Percentiles rank a stretch among this genome's conserved stretches.
These are phyloP conservation scores for Phytophthora podocarpi DNA, from an alignment of 352 stramenopile genomes.

Conservation along the genomic window DNA sequence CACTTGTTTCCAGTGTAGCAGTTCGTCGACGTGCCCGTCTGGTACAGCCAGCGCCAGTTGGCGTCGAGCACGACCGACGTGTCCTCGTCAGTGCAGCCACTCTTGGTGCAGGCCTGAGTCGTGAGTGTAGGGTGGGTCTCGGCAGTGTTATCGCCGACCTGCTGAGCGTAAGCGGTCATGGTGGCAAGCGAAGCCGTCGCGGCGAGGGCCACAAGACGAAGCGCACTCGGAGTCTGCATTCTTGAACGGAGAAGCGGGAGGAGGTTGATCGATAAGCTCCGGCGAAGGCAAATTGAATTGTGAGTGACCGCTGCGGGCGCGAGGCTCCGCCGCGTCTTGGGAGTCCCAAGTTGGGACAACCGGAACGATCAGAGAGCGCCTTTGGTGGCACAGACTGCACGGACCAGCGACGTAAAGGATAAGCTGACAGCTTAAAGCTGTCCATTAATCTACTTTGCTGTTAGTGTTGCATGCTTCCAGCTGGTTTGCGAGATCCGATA, in stretches of 20 bases:
- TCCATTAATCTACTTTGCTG: constrained; percentile 19
- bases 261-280: constrained; percentile 7
- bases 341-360: too few relatives aligned
- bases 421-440: too few relatives aligned
- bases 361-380: constrained; percentile 21
- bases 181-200: constrained; percentile 4
- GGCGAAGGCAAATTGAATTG: constrained; percentile 36
- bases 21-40: constrained; percentile 49
- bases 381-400: constrained; percentile 23
- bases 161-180: constrained; percentile 32
- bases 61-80: constrained; percentile 66
- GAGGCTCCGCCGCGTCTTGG: constrained; percentile 11
- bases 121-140: constrained; percentile 54
- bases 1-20: constrained; percentile 61
- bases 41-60: constrained; percentile 68
- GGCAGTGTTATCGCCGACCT: constrained; percentile 37
- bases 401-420: constrained; percentile 29
- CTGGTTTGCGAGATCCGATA: constrained; percentile 21
- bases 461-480: constrained; percentile 15
- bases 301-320: constrained; percentile 9
- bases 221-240: constrained; percentile 30
- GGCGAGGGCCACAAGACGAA: constrained; percentile 25
- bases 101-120: constrained; percentile 25
- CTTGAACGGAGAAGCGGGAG: constrained; percentile 8
- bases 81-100: constrained; percentile 36